Evolutionary conservation across 179 eudicot species (phyloP).

Genomic region (Silene coronaria): DNA sequence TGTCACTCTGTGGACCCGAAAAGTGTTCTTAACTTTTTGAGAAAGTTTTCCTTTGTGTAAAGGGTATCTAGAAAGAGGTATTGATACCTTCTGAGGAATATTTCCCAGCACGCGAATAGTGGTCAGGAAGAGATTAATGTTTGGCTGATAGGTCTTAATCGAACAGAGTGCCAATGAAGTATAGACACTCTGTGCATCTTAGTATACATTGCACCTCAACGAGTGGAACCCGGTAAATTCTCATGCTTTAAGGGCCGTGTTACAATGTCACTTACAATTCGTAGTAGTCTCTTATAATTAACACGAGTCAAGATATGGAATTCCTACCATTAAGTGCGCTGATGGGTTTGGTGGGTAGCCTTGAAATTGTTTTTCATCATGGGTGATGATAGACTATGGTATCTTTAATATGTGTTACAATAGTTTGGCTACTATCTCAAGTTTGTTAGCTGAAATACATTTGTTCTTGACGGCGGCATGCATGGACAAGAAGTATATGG

Average conservation of each 20-base stretch:
- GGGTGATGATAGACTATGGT: background rate
- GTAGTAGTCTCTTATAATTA: background rate
- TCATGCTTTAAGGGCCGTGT: background rate
- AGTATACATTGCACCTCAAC: background rate
- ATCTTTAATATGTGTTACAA: background rate
- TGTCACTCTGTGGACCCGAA: slow-evolving; percentile 1
- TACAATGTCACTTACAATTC: background rate
- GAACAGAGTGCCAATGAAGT: background rate
- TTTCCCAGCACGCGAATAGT: background rate
- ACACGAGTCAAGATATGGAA: background rate
- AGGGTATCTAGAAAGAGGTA: background rate
- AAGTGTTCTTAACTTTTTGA: background rate
- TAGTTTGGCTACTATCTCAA: background rate
- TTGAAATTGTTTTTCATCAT: background rate
- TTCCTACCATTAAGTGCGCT: background rate
- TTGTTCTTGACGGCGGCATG: background rate
- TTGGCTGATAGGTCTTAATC: background rate
- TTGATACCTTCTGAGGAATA: background rate
- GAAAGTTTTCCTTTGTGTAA: background rate
- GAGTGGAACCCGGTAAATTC: background rate
- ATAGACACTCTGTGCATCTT: background rate
- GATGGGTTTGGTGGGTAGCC: background rate
- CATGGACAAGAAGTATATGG: background rate
- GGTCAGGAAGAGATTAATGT: background rate
- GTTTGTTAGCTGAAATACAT: background rate